Conservation (phyloP, 345 rosid genomes). For the Hirschfeldia incana region DNA sequence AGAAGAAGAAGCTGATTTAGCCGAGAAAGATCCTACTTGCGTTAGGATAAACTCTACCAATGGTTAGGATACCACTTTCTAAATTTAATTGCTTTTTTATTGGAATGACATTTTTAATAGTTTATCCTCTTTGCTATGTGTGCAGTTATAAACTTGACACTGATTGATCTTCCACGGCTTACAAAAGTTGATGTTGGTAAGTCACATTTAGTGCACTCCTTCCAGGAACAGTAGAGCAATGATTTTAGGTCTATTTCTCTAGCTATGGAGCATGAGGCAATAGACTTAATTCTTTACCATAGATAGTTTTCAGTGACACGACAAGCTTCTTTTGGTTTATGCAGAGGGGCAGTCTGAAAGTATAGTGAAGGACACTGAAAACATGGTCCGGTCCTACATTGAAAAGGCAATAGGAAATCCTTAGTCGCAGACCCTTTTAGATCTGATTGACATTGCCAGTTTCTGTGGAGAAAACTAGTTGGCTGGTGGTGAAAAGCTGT, state of each 20-base stretch:
- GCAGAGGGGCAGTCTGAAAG: constrained; percentile 97
- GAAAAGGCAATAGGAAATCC: constrained; percentile 68
- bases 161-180: constrained; percentile 97
- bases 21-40: too few relatives aligned
- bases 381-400: constrained; percentile 92
- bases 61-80: too few relatives aligned
- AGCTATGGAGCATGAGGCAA: neutral
- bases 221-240: constrained; percentile 10
- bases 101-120: too few relatives aligned
- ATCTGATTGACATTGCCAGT: neutral
- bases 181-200: constrained; percentile 97
- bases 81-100: too few relatives aligned
- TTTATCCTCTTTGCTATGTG: constrained; percentile 13
- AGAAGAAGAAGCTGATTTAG: too few relatives aligned
- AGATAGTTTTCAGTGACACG: neutral
- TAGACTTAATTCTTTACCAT: constrained; percentile 15
- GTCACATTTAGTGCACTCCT: constrained; percentile 28
- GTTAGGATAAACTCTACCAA: too few relatives aligned
- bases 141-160: constrained; percentile 95
- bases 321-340: constrained; percentile 26
- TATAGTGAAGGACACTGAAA: constrained; percentile 90
- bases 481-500: too few relatives aligned
- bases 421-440: neutral
- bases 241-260: neutral
- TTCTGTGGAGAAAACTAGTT: neutral